These are phyloP conservation scores for Exophiala bonariae DNA, from an alignment of 2,329 filamentous ascomycete species.

Conservation along the genomic window DNA sequence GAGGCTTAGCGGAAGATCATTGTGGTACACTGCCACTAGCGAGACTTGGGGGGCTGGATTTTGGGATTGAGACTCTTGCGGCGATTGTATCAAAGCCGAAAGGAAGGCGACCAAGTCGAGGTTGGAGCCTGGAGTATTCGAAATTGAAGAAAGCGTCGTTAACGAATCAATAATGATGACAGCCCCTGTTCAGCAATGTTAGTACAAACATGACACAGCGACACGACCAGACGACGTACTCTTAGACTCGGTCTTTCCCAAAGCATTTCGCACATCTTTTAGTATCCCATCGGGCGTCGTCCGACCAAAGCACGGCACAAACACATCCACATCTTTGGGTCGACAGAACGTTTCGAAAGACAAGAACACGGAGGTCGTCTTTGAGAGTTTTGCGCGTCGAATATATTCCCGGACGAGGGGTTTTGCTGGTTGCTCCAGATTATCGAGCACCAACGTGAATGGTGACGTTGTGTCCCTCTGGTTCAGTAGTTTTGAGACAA, in stretches of 20 bases:
- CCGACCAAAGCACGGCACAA: slow-evolving; percentile 62
- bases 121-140: slow-evolving; percentile 12
- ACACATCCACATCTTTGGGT: slow-evolving; percentile 65
- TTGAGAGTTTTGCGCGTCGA: slow-evolving; percentile 61
- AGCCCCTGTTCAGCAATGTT: slow-evolving; percentile 5
- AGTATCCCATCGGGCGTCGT: slow-evolving; percentile 59
- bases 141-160: slow-evolving; percentile 17
- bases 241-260: slow-evolving; percentile 18
- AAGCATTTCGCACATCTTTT: slow-evolving; percentile 57
- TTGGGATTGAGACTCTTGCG: slow-evolving; percentile 22
- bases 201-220: neutral
- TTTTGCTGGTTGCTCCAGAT: slow-evolving; percentile 74
- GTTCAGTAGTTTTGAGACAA: slow-evolving; percentile 79
- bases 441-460: slow-evolving; percentile 82
- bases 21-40: slow-evolving; percentile 78
- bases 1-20: slow-evolving; percentile 65
- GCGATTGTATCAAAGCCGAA: slow-evolving; percentile 65
- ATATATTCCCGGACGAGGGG: slow-evolving; percentile 74
- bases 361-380: slow-evolving; percentile 51
- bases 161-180: slow-evolving; percentile 26
- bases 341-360: slow-evolving; percentile 71
- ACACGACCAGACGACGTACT: slow-evolving; percentile 12
- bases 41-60: slow-evolving; percentile 52
- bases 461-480: slow-evolving; percentile 78
- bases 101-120: slow-evolving; percentile 68